These are phyloP conservation scores for Medicago lupulina DNA, from an alignment of 306 rosid genomes.

Conservation along the genomic window DNA sequence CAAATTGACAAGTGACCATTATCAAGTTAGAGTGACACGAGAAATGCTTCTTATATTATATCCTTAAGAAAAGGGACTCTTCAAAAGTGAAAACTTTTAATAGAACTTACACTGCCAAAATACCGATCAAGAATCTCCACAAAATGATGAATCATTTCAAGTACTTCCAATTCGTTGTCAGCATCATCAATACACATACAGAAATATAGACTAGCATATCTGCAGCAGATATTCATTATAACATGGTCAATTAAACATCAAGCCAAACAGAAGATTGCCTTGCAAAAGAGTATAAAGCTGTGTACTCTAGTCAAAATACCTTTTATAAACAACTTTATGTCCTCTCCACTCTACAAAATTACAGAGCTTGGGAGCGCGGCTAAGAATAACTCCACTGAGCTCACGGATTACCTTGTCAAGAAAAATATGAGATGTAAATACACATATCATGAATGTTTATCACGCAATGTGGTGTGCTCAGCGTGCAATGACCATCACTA, in stretches of 20 bases:
- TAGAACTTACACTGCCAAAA: constrained; percentile 83
- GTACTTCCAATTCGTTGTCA: constrained; percentile 87
- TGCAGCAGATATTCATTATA: constrained; percentile 47
- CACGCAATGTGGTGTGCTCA: constrained; percentile 6
- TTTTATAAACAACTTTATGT: constrained; percentile 88
- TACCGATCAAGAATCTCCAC: constrained; percentile 95
- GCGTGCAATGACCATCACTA: constrained; percentile 9
- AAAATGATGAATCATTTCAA: constrained; percentile 86
- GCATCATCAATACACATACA: constrained; percentile 91
- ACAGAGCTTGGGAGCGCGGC: constrained; percentile 91
- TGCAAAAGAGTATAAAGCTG: constrained; percentile 2
- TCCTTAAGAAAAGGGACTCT: neutral
- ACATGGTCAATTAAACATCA: neutral
- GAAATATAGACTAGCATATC: constrained; percentile 96
- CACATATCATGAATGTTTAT: constrained; percentile 9
- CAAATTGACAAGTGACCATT: constrained; percentile 21
- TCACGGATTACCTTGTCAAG: constrained; percentile 68
- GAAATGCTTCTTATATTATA: neutral
- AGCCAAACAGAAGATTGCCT: constrained; percentile 12
- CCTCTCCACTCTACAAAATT: constrained; percentile 97
- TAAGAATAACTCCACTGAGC: constrained; percentile 82
- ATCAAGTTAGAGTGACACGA: constrained; percentile 8
- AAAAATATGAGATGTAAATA: constrained; percentile 28
- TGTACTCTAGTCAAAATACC: constrained; percentile 50
- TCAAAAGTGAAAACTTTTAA: constrained; percentile 37